Evolutionary conservation across 805 yeast species (phyloP), one percentile per base, ranked within the genome.

Genomic region (Candida verbasci): DNA sequence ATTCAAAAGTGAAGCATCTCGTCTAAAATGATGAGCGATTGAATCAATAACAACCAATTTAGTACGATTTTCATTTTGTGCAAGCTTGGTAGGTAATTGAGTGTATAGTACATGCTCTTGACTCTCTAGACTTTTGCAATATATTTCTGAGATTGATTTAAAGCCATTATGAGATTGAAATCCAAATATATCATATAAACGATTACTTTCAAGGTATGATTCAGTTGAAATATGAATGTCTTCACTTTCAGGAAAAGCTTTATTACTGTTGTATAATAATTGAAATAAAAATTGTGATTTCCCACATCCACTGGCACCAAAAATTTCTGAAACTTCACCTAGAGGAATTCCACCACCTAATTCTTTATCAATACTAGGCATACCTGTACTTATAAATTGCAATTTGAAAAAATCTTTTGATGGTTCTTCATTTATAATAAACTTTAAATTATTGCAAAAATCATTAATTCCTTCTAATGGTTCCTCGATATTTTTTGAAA

Each of bases 291-390:
- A 59, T 46, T 89, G 94, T 0, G 96, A 81, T 50, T 91, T 91
- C 0, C 96, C 97, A 1, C 84, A 72, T 0, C 94, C 85, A 34
- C 94, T 78, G 17, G 82, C 83, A 0, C 97, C 97, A 47, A 78
- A 80, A 3, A 91, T 53, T 60, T 89, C 97, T 0, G 88, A 80
- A 7, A 62, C 41, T 27, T 55, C 55, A 3, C 65, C 64, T 6
- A 46, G 7, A 1, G 56, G 55, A 3, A 61, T 42, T 3, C 66
- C 65, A 12, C 52, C 53, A 14, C 52, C 54, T 21, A 62, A 42
- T 21, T 48, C 45, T 22, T 27, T 18, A 40, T 62, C 65, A n/a
- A 61, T 29, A 5, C 42, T 25, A 1, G 46, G 38, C 9, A 62
- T 33, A 1, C 65, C 64, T 0, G 66, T 60, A 7, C 43, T 26